Percentiles rank a stretch among this genome's conserved stretches.
Conservation (phyloP, 352 stramenopile species). For the Phytopythium oedochilum region DNA sequence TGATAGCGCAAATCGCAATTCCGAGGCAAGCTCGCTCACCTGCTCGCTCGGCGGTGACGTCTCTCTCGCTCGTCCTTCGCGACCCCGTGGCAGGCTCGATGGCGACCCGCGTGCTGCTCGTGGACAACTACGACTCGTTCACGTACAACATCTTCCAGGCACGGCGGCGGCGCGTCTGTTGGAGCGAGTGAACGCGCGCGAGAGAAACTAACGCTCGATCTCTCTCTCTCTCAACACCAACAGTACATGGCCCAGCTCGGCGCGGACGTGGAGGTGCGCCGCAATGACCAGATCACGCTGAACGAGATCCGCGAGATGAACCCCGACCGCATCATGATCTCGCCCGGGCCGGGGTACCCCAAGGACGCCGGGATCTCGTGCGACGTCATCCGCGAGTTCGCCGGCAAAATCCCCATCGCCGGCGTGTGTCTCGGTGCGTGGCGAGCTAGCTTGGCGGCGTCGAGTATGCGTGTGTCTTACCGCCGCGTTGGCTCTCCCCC, state of each 20-base stretch:
- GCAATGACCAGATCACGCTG: conserved; percentile 84
- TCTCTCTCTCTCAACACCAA: background rate
- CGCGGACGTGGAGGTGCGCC: conserved; percentile 70
- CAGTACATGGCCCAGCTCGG: conserved; percentile 86
- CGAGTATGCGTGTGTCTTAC: background rate
- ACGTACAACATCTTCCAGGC: conserved; percentile 90
- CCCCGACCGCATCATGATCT: conserved; percentile 87
- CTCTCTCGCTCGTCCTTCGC: background rate
- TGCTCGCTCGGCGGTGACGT: background rate
- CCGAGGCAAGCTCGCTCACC: background rate
- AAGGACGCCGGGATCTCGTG: conserved; percentile 81
- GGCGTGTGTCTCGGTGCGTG: conserved; percentile 68
- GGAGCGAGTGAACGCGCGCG: background rate
- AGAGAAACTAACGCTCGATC: too few species aligned
- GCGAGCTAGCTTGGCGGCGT: too few species aligned
- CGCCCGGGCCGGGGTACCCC: conserved; percentile 74
- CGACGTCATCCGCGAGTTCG: conserved; percentile 80
- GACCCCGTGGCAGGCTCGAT: conserved; percentile 9
- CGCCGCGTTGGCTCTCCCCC: background rate
- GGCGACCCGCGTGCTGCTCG: conserved; percentile 73
- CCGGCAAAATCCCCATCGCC: conserved; percentile 76
- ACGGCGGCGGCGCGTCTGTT: too few species aligned
- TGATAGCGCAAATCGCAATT: background rate
- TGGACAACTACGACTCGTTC: conserved; percentile 92
- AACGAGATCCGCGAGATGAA: conserved; percentile 70